These are phyloP conservation scores for Colletotrichum plurivorum DNA, from an alignment of 2,329 filamentous ascomycete species.

Conservation along the genomic window DNA sequence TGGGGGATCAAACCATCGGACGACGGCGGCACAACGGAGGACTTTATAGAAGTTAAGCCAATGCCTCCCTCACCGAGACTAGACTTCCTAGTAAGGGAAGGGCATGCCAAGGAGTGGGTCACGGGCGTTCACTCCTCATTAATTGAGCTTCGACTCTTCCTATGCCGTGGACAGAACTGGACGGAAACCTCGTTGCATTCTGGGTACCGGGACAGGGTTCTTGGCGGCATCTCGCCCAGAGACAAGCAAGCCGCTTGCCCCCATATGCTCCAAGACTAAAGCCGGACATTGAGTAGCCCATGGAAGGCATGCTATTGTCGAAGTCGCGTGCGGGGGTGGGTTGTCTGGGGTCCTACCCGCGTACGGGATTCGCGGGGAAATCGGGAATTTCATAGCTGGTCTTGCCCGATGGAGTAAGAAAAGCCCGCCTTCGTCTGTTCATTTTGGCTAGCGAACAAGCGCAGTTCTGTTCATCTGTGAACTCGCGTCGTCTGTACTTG, in stretches of 20 bases:
- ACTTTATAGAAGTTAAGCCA: constrained; percentile 24
- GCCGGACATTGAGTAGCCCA: not conserved
- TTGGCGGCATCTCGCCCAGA: not conserved
- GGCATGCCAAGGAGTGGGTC: constrained; percentile 12
- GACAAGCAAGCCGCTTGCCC: not conserved
- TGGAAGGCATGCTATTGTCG: not conserved
- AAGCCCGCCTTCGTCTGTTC: constrained; percentile 4
- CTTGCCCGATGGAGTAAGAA: constrained; percentile 21
- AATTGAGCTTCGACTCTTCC: not conserved
- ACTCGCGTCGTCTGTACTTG: not conserved
- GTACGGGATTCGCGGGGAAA: constrained; percentile 7
- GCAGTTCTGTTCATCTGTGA: not conserved
- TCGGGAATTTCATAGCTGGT: not conserved
- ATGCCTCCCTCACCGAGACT: not conserved
- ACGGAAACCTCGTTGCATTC: constrained; percentile 2
- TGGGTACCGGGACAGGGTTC: not conserved
- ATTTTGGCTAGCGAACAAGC: not conserved
- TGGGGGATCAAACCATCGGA: constrained; percentile 13
- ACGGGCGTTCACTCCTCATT: constrained; percentile 6
- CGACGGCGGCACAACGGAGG: not conserved
- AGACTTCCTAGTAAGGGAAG: not conserved
- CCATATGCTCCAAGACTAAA: not conserved
- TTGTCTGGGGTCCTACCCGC: constrained; percentile 27
- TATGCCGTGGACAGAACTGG: not conserved
- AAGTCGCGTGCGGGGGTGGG: constrained; percentile 25